Evolutionary conservation across 192 early-diverging fungal genomes (phyloP), one percentile per base, ranked within the genome.

Genomic region (Phycomyces blakesleeanus): DNA sequence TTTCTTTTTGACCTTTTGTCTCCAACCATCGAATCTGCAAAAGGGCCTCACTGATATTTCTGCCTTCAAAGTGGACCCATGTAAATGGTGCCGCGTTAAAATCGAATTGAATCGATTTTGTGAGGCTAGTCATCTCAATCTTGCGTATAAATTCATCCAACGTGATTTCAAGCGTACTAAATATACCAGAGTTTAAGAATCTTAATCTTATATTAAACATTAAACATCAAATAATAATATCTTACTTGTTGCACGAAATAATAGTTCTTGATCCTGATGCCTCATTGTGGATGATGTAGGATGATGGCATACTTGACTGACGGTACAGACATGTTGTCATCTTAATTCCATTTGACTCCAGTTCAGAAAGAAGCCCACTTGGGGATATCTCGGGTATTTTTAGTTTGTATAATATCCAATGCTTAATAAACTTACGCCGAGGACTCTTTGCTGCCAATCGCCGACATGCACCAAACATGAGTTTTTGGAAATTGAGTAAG

Each of bases 21-120:
- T 77, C 79, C 26, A 86, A 57, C 78, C 77, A 72, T 20, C 78
- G 76, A 10, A 89, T 83, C 78, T 85, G 85, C 24, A 69, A 55
- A 18, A 70, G 66, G 15, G 72, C 74, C 26, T 87, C 78, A 39
- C 56, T 42, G 1, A 81, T 72, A 52, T 83, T 83, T 10, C 87
- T 62, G 6, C 87, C 85, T 65, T 89, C 87, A 66, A 89, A 89
- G 66, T 89, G 87, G 3, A 84, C 75, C 87, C 85, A 89, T 26
- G 51, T 70, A 37, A 79, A 79, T 18, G 73, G 75, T 24, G 61
- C 56, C 5, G 25, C 49, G 22, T 59, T 18, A 14, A 37, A 50
- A 29, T 50, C 55, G 22, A 44, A 57, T 8, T 40, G 71, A 51
- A 40, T 67, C 21, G 21, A 29, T n/a, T 24, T 71, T 69, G 39